Base-by-base conservation (phyloP, 2,329 filamentous ascomycete species). In the Trichoderma sp. region DNA sequence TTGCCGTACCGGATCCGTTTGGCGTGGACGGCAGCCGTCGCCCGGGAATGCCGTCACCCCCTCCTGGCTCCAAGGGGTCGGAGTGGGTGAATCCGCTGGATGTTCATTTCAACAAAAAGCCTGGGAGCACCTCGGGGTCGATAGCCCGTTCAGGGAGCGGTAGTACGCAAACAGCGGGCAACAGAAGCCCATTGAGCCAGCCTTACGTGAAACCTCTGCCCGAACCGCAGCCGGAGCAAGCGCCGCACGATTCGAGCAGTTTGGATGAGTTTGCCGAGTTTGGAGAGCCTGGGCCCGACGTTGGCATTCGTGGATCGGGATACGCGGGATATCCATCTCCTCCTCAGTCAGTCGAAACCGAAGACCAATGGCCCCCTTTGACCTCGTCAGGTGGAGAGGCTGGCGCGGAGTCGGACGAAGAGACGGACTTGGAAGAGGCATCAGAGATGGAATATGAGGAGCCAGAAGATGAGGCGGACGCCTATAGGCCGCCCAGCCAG, bases 11-110 rank as follows among this genome's bases (percentile, higher is more conserved):
- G 3, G 72, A 76, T 12, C 71, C 75, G 3, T 67, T 76, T 10
- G 74, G 72, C 1, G 73, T 72, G 21, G 69, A 73, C 34, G 68
- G 72, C 47, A 71, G 72, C 7, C 68, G 72, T 17, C 72, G 75
- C 24, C 74, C 75, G 3, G 74, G 72, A 10, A 67, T 63, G 10
- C 67, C 68, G 7, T 69, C 61, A 7, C 66, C 67, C 41, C 70
- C 73, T 6, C 63, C 72, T 15, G 50, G 60, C 19, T 73, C 66
- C 4, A 73, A 75, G 5, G 76, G 74, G 51, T 79, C 77, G 63
- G 74, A 77, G 5, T 81, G 79, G 76, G 75, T 80, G 7, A 82
- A 81, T 66, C 80, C 82, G 0, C 75, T 84, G n/a, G 79, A 83
- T 14, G 76, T 81, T 39, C 79, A 82, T 65, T 81, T 81, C 66